Conservation (phyloP, 2,329 filamentous ascomycete species). For the Colletotrichum sansevieriae region DNA sequence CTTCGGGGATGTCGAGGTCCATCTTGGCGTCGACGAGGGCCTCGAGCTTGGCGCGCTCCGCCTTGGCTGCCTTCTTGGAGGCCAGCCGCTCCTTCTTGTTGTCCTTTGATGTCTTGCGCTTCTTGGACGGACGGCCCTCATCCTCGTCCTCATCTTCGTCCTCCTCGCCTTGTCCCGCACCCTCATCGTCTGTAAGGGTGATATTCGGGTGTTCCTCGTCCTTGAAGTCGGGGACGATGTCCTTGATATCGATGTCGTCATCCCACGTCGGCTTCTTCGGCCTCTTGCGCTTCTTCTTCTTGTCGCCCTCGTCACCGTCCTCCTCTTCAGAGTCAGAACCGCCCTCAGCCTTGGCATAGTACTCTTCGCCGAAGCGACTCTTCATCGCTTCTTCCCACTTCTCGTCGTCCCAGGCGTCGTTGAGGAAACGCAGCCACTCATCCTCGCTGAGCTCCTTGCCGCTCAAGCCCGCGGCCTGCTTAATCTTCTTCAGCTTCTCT, state of each 20-base stretch:
- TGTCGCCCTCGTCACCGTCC: slow-evolving; percentile 61
- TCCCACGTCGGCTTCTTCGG: slow-evolving; percentile 92
- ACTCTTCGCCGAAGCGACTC: slow-evolving; percentile 88
- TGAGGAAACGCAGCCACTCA: slow-evolving; percentile 86
- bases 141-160: slow-evolving; percentile 57
- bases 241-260: slow-evolving; percentile 97
- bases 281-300: slow-evolving; percentile 71
- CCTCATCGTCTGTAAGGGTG: slow-evolving; percentile 67
- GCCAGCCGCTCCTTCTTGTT: slow-evolving; percentile 70
- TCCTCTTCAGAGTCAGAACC: slow-evolving; percentile 74
- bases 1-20: slow-evolving; percentile 75
- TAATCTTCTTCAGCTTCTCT: slow-evolving; percentile 87
- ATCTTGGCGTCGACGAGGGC: slow-evolving; percentile 86
- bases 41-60: slow-evolving; percentile 87
- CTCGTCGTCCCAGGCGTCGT: slow-evolving; percentile 89
- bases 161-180: slow-evolving; percentile 49
- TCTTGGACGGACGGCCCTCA: slow-evolving; percentile 61
- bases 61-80: slow-evolving; percentile 79
- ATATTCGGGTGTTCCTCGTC: slow-evolving; percentile 70
- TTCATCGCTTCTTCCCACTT: slow-evolving; percentile 93
- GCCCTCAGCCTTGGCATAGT: slow-evolving; percentile 82
- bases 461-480: slow-evolving; percentile 84
- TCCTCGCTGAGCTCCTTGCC: slow-evolving; percentile 77
- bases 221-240: slow-evolving; percentile 88
- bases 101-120: slow-evolving; percentile 71